Conservation (phyloP, 805 yeast species). For the Yueomyces sinensis region DNA sequence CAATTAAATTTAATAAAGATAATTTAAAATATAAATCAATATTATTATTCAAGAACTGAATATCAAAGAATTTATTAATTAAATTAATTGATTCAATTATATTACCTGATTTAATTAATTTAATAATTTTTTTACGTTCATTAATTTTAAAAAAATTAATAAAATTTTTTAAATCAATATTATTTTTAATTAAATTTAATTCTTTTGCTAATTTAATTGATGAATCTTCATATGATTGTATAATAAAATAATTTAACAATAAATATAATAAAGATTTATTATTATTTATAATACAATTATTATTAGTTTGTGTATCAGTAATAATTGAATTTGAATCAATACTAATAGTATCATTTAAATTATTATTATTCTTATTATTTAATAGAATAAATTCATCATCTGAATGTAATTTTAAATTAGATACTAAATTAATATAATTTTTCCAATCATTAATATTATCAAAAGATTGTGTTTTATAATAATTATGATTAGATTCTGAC, state of each 20-base stretch:
- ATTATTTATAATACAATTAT: not conserved
- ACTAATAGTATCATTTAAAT: not conserved
- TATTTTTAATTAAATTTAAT: constrained; percentile 22
- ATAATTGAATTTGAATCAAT: not conserved
- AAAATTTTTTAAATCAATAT: constrained; percentile 21
- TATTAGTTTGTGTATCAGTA: not conserved
- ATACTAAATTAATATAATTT: not conserved
- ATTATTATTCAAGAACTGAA: constrained; percentile 29
- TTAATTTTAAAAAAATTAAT: constrained; percentile 14
- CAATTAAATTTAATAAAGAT: constrained; percentile 60
- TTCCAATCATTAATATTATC: not conserved
- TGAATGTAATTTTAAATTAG: not conserved
- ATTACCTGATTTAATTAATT: constrained; percentile 15
- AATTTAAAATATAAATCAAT: constrained; percentile 62
- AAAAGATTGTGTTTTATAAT: too few relatives aligned
- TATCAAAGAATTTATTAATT: constrained; percentile 19
- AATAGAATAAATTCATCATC: not conserved
- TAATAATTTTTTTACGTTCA: constrained; percentile 14
- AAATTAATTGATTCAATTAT: constrained; percentile 19
- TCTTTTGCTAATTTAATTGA: constrained; percentile 51
- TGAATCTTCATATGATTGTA: constrained; percentile 65
- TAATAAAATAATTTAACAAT: constrained; percentile 59
- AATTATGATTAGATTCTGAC: too few relatives aligned
- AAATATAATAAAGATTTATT: constrained; percentile 24
- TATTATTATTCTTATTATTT: too few relatives aligned